Base-by-base conservation (phyloP, 179 eudicot genomes). In the Patellifolia procumbens region DNA sequence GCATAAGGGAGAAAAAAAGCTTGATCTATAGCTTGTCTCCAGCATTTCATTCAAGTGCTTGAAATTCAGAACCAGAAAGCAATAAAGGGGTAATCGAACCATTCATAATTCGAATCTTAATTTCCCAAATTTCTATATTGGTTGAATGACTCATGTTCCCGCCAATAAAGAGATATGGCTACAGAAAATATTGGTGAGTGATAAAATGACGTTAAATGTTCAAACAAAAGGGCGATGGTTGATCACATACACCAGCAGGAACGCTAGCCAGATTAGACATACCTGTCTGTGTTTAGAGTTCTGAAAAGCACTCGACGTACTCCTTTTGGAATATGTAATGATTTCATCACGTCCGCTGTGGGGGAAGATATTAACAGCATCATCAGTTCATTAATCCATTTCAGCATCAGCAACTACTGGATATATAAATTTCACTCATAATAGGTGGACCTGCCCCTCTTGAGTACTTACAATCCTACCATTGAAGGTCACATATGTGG, bases 271-370 rank as follows among this genome's bases (percentile, higher is more conserved):
- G 15, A 53, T 16, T 53, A 42, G 26, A 26, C 48, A 74, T 78
- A 94, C 98, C 92, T 90, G 83, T 92, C 97, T 0, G 96, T 92
- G 86, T 94, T 94, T 51, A 92, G 83, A 51, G 97, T 94, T 80
- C 94, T 86, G 89, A 94, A 94, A 67, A 94, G 93, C 79, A 92
- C 98, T n/a, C 98, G 91, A 17, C 86, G 88, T 59, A 94, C 92
- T 53, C 98, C 98, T 83, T 79, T 92, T 35, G 98, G 97, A 67
- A 94, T 90, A 80, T 88, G 79, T 56, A 94, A 59, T 58, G 96
- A 89, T 79, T 87, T 81, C 98, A 94, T 94, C 64, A 86, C 98
- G 73, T 84, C 90, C 75, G 93, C 98, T 94, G 88, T 52, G 56
- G 76, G 31, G 45, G 28, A 51, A 61, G 45, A 64, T 28, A n/a